Evolutionary conservation across 2,329 filamentous ascomycete genomes (phyloP).

Genomic region (Penicillium nordicum): DNA sequence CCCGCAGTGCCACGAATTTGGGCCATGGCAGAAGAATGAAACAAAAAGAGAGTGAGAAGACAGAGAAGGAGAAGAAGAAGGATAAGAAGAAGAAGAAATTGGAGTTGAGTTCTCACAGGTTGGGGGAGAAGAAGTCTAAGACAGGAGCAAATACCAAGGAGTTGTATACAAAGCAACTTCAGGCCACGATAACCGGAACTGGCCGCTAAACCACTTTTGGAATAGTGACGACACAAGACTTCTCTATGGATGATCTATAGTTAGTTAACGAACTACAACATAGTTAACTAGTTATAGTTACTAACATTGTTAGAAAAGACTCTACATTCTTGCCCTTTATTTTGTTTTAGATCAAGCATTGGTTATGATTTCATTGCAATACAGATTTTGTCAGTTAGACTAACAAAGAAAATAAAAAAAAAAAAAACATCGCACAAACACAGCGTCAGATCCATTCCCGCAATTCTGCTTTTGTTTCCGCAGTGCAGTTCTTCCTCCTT

Average conservation of each 20-base stretch:
- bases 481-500: slow-evolving; percentile 3
- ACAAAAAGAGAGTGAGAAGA: background rate
- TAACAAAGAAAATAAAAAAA: slow-evolving; percentile 12
- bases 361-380: slow-evolving; percentile 10
- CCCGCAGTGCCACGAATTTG: slow-evolving; percentile 66
- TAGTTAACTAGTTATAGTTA: background rate
- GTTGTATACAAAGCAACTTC: slow-evolving; percentile 30
- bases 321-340: slow-evolving; percentile 8
- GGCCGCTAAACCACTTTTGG: slow-evolving; percentile 27
- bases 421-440: slow-evolving; percentile 4
- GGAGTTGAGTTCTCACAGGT: background rate
- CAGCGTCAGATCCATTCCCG: slow-evolving; percentile 10
- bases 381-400: slow-evolving; percentile 2
- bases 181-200: slow-evolving; percentile 44
- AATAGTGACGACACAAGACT: slow-evolving; percentile 29
- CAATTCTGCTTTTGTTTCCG: slow-evolving; percentile 18
- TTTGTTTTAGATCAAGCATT: background rate
- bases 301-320: background rate
- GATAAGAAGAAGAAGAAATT: background rate
- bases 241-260: slow-evolving; percentile 5
- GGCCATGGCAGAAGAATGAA: slow-evolving; percentile 38
- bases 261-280: background rate
- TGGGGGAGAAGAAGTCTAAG: slow-evolving; percentile 5
- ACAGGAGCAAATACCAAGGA: slow-evolving; percentile 20
- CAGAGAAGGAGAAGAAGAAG: background rate